Percentiles rank a stretch among this genome's conserved stretches.
phyloP scores from a whole-genome alignment of 2,329 filamentous ascomycete species.

The Trichoderma oligosporum region DNA sequence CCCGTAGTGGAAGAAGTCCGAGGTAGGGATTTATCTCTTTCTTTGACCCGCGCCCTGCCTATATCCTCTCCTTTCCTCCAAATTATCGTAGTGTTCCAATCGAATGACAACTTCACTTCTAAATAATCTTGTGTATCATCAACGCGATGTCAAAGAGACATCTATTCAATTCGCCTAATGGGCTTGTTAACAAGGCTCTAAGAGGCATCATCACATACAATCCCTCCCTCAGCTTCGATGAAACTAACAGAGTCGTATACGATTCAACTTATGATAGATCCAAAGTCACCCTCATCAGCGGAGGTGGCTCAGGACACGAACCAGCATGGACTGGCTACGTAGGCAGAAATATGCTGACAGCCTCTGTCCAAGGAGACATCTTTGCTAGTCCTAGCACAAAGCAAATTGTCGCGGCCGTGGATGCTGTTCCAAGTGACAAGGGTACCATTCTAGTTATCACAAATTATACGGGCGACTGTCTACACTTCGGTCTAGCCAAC shows the following conservation, averaged over 20 bases:
- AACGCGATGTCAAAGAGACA: conserved; percentile 49
- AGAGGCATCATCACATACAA: conserved; percentile 52
- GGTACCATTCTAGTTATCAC: conserved; percentile 60
- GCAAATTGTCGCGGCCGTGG: conserved; percentile 58
- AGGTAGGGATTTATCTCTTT: not conserved
- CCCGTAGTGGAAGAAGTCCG: conserved; percentile 5
- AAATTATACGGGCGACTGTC: conserved; percentile 62
- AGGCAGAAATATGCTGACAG: conserved; percentile 57
- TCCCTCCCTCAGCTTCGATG: conserved; percentile 47
- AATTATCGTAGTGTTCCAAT: not conserved
- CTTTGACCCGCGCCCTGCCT: not conserved
- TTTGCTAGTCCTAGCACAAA: conserved; percentile 62
- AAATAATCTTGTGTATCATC: not conserved
- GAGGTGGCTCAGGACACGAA: conserved; percentile 57
- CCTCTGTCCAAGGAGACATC: conserved; percentile 58
- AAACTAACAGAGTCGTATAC: conserved; percentile 49
- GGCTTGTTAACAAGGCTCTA: conserved; percentile 51
- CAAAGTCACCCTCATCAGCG: conserved; percentile 50
- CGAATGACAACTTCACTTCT: not conserved
- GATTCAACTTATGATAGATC: conserved; percentile 43
- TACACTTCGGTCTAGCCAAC: conserved; percentile 58
- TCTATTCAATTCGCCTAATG: conserved; percentile 50
- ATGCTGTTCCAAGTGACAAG: conserved; percentile 49
- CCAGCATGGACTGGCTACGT: conserved; percentile 64
- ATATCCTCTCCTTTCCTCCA: conserved; percentile 12